Evolutionary conservation across 495 filamentous ascomycete species (phyloP).

Genomic region (Hypoxylon cercidicola): DNA sequence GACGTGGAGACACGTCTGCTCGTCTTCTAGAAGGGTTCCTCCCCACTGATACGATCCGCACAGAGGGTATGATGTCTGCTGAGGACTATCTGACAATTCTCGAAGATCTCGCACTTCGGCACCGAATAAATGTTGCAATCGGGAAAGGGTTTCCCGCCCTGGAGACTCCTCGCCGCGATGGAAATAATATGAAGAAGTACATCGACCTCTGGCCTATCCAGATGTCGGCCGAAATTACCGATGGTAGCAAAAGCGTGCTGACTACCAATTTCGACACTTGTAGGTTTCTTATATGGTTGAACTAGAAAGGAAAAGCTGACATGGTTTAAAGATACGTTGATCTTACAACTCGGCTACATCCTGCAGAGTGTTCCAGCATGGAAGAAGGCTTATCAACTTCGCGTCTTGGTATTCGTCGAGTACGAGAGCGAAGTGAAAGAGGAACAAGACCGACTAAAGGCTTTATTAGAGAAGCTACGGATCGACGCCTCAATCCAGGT

Average conservation of each 20-base stretch:
- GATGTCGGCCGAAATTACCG: conserved; percentile 78
- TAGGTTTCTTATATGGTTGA: conserved; percentile 41
- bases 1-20: conserved; percentile 56
- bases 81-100: conserved; percentile 83
- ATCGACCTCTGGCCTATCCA: conserved; percentile 93
- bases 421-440: conserved; percentile 87
- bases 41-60: conserved; percentile 69
- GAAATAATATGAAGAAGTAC: conserved; percentile 73
- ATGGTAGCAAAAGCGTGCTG: conserved; percentile 72
- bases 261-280: conserved; percentile 94
- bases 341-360: conserved; percentile 87
- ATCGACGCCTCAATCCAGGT: conserved; percentile 84
- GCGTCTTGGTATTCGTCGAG: conserved; percentile 87
- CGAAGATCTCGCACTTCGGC: conserved; percentile 79
- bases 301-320: background rate
- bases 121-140: conserved; percentile 87
- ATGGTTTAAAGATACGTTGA: conserved; percentile 71
- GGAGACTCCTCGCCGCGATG: conserved; percentile 71
- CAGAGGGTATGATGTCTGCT: conserved; percentile 70
- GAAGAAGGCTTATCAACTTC: conserved; percentile 78
- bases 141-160: conserved; percentile 84
- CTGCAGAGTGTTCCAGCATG: conserved; percentile 83
- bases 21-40: conserved; percentile 61
- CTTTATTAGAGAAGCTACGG: conserved; percentile 80
- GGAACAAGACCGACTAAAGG: conserved; percentile 76